Evolutionary conservation across 1,284 basidiomycete genomes (phyloP), one percentile per base, ranked within the genome.

Genomic region (Microstroma glucosiphilum): DNA sequence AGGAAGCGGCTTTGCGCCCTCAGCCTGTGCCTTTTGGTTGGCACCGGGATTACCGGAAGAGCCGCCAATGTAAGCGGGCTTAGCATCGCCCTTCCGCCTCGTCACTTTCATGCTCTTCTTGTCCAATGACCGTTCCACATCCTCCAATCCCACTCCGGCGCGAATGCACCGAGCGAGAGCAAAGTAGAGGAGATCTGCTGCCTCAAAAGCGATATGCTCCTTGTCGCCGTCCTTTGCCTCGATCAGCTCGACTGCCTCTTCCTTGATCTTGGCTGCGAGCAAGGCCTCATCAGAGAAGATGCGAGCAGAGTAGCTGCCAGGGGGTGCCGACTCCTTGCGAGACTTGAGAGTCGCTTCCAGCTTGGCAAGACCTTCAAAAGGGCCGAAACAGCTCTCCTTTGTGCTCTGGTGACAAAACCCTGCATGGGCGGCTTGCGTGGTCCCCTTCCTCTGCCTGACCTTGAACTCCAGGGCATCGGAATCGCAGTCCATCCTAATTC

Each of bases 171-270:
- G 88, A 17, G 90, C 86, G 67, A 99, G 82, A 1, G 90, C 87
- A 81, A 99, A 99, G 83, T 98, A 99, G 57, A 96, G 75, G 46
- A 99, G 82, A 81, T 99, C 96, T 0, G 94, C 94, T 1, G 92
- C 91, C 81, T 99, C 96, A 69, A 94, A 96, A 0, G 92, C 90
- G n/a, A 97, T 83, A 58, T 79, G 77, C 56, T 70, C 61, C 54
- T 93, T 89, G 59, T 91, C 88, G 75, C 86, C 85, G 4, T 86
- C 86, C 70, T 87, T 83, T 15, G 96, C 96, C 26, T 85, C 84
- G 75, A 92, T 94, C 13, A 99, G 85, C 80, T 99, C 96, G 73
- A 94, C 91, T 0, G 96, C 96, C 80, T 99, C 96, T 80, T 99
- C 96, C 86, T 90, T 91, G 66, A 99, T 92, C 82, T 99, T 99